Base-by-base conservation (phyloP, 306 rosid genomes). In the Datisca glomerata region DNA sequence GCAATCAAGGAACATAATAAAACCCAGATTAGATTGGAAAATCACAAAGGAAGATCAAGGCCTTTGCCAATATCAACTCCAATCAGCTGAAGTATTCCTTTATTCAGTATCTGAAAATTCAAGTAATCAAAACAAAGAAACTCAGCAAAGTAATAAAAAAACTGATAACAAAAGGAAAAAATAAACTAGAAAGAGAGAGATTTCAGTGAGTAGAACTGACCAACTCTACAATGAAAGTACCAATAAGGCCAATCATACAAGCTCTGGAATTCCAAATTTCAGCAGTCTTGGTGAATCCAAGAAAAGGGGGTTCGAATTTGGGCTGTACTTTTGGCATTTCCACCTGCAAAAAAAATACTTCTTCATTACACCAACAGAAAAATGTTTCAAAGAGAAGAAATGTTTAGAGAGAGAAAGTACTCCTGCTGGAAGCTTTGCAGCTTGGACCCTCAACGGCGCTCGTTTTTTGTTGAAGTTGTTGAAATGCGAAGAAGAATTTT, bases 261-360 rank as follows among this genome's bases (percentile, higher is more conserved):
- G 98, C 93, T 64, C 98, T 84, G 13, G 98, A 80, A 53, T 89
- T 89, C 98, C 96, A 89, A 55, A 59, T 40, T 64, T 91, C 98
- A 38, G 96, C 98, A 9, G 87, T 73, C 54, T 16, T 80, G 7
- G 96, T 91, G 70, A 91, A 91, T 35, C 98, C 98, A 48, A 69
- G 64, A 71, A 84, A 80, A 6, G 96, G 91, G 43, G 92, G 58
- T 23, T 34, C 36, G 35, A 91, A 73, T 51, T 73, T 71, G 2
- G 98, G 94, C 77, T 74, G 61, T 5, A 57, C 81, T 73, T 71
- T 89, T 18, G 96, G 98, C 37, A 78, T 22, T 55, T 72, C 91
- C 43, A 89, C 81, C 95, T 89, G 68, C 47, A 43, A 57, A 44
- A 22, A 45, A 18, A 1, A 20, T 32, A 6, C 19, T 38, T 19